A percentile compares a stretch with the other conserved stretches of the same genome.
Evolutionary conservation across 495 filamentous ascomycete genomes (phyloP).

Genomic region (Aspergillus steynii): DNA sequence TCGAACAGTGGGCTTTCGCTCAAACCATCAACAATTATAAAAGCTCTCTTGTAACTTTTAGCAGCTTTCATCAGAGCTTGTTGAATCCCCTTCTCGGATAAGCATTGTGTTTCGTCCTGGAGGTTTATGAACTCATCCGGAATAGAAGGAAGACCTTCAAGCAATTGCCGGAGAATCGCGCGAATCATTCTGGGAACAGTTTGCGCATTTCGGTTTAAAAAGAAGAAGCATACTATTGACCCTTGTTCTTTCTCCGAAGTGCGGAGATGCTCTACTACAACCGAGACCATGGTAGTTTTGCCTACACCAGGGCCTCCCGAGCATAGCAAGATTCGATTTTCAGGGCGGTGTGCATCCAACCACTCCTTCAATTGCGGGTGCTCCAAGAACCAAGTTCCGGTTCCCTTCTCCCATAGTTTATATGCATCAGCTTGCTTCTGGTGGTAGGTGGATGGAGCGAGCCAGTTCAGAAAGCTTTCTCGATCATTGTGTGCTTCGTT

Average conservation of each 20-base stretch:
- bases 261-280: not conserved
- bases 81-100: too few relatives aligned
- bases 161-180: not conserved
- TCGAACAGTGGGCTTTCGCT: too few relatives aligned
- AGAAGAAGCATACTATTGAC: not conserved
- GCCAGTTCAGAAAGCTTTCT: slow-evolving; percentile 1
- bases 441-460: not conserved
- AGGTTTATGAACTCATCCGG: too few relatives aligned
- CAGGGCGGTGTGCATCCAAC: not conserved
- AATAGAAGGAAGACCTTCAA: too few relatives aligned
- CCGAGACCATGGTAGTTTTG: slow-evolving; percentile 1
- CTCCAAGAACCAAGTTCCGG: not conserved
- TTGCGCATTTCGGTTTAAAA: not conserved
- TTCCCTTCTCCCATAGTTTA: not conserved
- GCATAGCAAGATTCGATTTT: not conserved
- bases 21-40: too few relatives aligned
- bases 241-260: not conserved
- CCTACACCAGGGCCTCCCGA: not conserved
- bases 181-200: not conserved
- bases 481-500: not conserved
- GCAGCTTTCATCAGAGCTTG: too few relatives aligned
- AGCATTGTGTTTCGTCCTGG: too few relatives aligned
- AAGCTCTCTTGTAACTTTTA: too few relatives aligned
- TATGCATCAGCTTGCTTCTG: not conserved
- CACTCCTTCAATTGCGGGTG: not conserved